Conservation (phyloP, 2,329 filamentous ascomycete species). For the Calonectria fujianensis region DNA sequence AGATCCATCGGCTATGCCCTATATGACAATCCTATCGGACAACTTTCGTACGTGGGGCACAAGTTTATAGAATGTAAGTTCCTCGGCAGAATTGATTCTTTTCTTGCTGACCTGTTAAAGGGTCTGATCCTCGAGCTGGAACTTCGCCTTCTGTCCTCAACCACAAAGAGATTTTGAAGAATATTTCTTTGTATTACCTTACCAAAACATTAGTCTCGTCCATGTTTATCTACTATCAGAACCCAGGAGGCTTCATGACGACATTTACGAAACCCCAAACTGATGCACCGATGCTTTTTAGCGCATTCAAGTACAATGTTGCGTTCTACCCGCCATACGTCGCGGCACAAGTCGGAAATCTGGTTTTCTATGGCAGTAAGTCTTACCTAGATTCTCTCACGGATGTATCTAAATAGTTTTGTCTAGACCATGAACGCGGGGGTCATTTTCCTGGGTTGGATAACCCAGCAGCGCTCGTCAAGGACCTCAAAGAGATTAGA, state of each 20-base stretch:
- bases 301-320: conserved; percentile 48
- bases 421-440: conserved; percentile 38
- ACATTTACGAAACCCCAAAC: conserved; percentile 42
- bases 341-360: conserved; percentile 43
- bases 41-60: conserved; percentile 66
- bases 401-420: neutral
- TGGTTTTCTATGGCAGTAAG: conserved; percentile 42
- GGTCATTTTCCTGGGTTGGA: conserved; percentile 40
- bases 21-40: conserved; percentile 64
- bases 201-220: conserved; percentile 51
- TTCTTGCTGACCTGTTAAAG: conserved; percentile 3
- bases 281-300: conserved; percentile 45
- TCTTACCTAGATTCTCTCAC: neutral
- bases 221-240: conserved; percentile 42
- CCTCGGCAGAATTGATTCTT: no score
- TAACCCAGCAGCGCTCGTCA: conserved; percentile 37
- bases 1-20: conserved; percentile 64
- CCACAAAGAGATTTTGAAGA: conserved; percentile 47
- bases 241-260: conserved; percentile 39
- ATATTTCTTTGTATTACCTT: conserved; percentile 52
- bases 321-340: conserved; percentile 44
- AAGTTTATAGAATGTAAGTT: conserved; percentile 56
- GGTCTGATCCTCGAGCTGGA: conserved; percentile 44
- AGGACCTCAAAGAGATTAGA: conserved; percentile 30
- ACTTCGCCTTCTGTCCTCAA: conserved; percentile 46